These are phyloP conservation scores for Talaromyces borbonicus DNA, from an alignment of 495 filamentous ascomycete species.

Conservation along the genomic window DNA sequence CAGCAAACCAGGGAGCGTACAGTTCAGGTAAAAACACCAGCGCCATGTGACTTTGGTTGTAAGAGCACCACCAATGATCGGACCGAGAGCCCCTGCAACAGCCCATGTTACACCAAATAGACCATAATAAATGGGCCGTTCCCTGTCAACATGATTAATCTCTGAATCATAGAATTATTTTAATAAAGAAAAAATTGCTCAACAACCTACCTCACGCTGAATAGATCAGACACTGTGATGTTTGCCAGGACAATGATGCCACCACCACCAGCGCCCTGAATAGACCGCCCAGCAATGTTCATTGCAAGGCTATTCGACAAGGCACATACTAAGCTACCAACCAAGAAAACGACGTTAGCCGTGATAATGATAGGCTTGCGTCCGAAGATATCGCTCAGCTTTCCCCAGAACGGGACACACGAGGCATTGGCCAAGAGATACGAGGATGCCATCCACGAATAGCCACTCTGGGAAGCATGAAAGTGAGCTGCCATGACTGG, in stretches of 20 bases:
- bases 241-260: constrained; percentile 73
- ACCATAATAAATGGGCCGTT: constrained; percentile 53
- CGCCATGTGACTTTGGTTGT: constrained; percentile 54
- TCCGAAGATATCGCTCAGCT: constrained; percentile 78
- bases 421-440: constrained; percentile 62
- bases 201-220: constrained; percentile 49
- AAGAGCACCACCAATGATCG: constrained; percentile 68
- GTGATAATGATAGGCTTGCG: constrained; percentile 69
- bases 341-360: constrained; percentile 64
- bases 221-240: constrained; percentile 73
- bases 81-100: constrained; percentile 60
- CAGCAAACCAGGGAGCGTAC: constrained; percentile 23
- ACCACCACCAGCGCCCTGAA: constrained; percentile 80
- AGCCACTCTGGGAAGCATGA: constrained; percentile 50
- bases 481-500: constrained; percentile 57
- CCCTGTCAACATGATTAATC: constrained; percentile 27
- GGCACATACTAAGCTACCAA: constrained; percentile 64
- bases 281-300: constrained; percentile 62
- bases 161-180: background rate
- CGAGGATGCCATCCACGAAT: constrained; percentile 68
- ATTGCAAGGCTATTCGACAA: constrained; percentile 58
- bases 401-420: constrained; percentile 69
- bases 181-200: too few relatives aligned
- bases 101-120: constrained; percentile 66
- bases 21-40: constrained; percentile 57